These are phyloP conservation scores for Schwanniomyces etchellsii DNA, from an alignment of 1,139 yeast genomes.

Conservation along the genomic window DNA sequence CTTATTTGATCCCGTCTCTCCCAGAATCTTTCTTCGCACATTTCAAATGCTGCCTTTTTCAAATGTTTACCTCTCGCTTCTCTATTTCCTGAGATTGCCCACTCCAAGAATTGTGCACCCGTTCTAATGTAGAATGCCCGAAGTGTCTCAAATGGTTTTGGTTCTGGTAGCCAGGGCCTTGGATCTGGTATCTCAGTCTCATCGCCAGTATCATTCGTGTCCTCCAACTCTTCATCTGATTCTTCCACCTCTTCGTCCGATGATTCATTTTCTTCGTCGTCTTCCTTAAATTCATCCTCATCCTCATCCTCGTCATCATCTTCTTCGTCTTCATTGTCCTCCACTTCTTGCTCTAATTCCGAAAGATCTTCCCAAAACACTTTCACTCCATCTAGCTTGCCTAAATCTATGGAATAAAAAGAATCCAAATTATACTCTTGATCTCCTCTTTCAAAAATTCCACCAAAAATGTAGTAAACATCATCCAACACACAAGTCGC, in stretches of 20 bases:
- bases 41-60: slow-evolving; percentile 83
- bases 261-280: slow-evolving; percentile 62
- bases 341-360: slow-evolving; percentile 24
- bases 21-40: slow-evolving; percentile 97
- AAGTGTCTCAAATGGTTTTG: slow-evolving; percentile 86
- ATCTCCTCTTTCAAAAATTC: slow-evolving; percentile 85
- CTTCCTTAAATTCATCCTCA: slow-evolving; percentile 57
- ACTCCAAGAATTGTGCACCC: slow-evolving; percentile 80
- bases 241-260: slow-evolving; percentile 54
- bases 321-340: slow-evolving; percentile 38
- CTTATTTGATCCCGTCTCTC: slow-evolving; percentile 94
- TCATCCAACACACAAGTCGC: slow-evolving; percentile 85
- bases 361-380: slow-evolving; percentile 84
- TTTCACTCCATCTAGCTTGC: slow-evolving; percentile 81
- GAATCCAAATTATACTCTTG: slow-evolving; percentile 80
- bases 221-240: slow-evolving; percentile 56
- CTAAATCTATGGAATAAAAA: slow-evolving; percentile 79
- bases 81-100: slow-evolving; percentile 84
- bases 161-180: slow-evolving; percentile 96
- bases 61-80: slow-evolving; percentile 89
- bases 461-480: slow-evolving; percentile 81
- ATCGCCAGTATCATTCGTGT: slow-evolving; percentile 52
- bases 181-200: slow-evolving; percentile 81
- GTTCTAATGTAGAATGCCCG: slow-evolving; percentile 83
- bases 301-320: slow-evolving; percentile 49